Evolutionary conservation across 2,329 filamentous ascomycete genomes (phyloP).

Genomic region (Fusarium sororula): DNA sequence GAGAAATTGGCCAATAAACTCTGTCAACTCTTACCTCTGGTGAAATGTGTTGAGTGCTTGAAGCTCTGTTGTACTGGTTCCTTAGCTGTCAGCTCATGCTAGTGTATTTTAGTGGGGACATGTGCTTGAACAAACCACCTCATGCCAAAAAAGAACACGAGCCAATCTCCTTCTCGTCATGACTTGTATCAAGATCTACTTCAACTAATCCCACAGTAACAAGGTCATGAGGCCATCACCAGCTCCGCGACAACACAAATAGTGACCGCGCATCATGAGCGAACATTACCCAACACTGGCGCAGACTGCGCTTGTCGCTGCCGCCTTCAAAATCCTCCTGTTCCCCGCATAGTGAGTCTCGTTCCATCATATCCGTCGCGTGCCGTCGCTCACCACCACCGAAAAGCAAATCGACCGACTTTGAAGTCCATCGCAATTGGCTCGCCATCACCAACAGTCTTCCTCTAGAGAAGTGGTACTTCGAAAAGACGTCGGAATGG

Average conservation of each 20-base stretch:
- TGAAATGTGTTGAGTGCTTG: not conserved
- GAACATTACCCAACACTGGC: slow-evolving; percentile 86
- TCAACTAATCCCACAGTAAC: not conserved
- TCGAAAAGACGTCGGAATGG: slow-evolving; percentile 98
- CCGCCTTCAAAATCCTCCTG: slow-evolving; percentile 88
- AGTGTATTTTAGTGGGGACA: slow-evolving; percentile 25
- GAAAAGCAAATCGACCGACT: slow-evolving; percentile 94
- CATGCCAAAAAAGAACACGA: slow-evolving; percentile 28
- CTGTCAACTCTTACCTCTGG: too few relatives aligned
- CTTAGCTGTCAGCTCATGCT: slow-evolving; percentile 3
- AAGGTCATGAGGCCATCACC: slow-evolving; percentile 39
- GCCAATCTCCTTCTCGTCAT: slow-evolving; percentile 35
- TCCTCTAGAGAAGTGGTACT: slow-evolving; percentile 91
- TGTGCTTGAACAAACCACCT: not conserved
- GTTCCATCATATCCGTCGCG: not conserved
- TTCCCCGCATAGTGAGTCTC: slow-evolving; percentile 89
- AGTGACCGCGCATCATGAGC: slow-evolving; percentile 65
- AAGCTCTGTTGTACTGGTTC: not conserved
- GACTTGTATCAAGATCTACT: slow-evolving; percentile 7
- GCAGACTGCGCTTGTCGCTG: slow-evolving; percentile 87
- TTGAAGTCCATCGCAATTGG: slow-evolving; percentile 99
- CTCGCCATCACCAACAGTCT: slow-evolving; percentile 93
- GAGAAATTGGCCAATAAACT: too few relatives aligned
- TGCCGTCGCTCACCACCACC: not conserved
- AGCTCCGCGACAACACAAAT: slow-evolving; percentile 22